These are phyloP conservation scores for Huiozyma sinensis DNA, from an alignment of 805 yeast species.

Conservation along the genomic window DNA sequence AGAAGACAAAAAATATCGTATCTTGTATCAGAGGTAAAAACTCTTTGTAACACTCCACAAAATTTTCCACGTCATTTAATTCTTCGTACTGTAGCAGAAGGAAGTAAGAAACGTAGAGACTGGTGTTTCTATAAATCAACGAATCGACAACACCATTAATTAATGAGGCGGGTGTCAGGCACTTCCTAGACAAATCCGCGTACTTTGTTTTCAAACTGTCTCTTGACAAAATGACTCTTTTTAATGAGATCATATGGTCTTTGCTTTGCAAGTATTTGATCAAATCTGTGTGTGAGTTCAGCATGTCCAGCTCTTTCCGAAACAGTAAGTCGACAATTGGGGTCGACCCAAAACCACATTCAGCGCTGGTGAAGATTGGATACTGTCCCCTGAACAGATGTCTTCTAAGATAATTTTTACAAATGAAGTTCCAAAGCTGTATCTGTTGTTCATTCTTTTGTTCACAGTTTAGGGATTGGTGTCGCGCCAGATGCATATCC, in stretches of 20 bases:
- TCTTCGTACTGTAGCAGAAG: slow-evolving; percentile 20
- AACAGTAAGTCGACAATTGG: slow-evolving; percentile 20
- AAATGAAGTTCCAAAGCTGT: slow-evolving; percentile 21
- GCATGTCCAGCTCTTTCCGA: slow-evolving; percentile 10
- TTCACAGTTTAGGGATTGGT: slow-evolving; percentile 20
- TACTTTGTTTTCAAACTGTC: slow-evolving; percentile 13
- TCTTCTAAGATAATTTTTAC: slow-evolving; percentile 23
- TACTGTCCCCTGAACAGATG: slow-evolving; percentile 21
- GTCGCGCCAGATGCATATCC: slow-evolving; percentile 21
- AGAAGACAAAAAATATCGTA: slow-evolving; percentile 23
- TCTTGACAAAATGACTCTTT: slow-evolving; percentile 10
- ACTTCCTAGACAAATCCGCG: slow-evolving; percentile 16
- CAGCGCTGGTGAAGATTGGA: slow-evolving; percentile 12
- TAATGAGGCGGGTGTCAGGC: slow-evolving; percentile 15
- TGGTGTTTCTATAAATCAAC: slow-evolving; percentile 19
- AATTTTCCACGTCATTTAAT: slow-evolving; percentile 10
- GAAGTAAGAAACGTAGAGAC: slow-evolving; percentile 16
- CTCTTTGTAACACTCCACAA: slow-evolving; percentile 13
- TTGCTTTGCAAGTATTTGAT: slow-evolving; percentile 21
- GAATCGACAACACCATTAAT: slow-evolving; percentile 20
- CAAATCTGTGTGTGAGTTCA: slow-evolving; percentile 13
- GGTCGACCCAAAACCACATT: slow-evolving; percentile 9
- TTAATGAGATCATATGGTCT: slow-evolving; percentile 15
- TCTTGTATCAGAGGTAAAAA: slow-evolving; percentile 20
- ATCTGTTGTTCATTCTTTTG: slow-evolving; percentile 13